Conservation (phyloP, 495 filamentous ascomycete species). For the Aspergillus incahuasiensis region DNA sequence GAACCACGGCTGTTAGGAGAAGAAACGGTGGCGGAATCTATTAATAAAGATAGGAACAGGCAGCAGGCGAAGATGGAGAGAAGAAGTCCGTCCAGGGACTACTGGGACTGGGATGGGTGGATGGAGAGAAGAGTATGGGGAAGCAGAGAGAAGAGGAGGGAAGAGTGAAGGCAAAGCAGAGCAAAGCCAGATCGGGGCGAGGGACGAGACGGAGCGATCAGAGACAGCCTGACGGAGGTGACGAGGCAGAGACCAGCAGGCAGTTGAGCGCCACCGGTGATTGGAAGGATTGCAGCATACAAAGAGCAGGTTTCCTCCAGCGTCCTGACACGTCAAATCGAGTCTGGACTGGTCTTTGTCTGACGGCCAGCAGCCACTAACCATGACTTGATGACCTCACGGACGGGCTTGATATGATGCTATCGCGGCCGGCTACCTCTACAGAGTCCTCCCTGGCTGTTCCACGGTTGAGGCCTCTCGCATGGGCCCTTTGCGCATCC, state of each 20-base stretch:
- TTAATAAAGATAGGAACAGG: constrained; percentile 18
- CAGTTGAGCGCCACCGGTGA: constrained; percentile 1
- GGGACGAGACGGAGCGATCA: neutral
- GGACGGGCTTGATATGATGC: no score
- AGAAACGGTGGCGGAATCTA: constrained; percentile 20
- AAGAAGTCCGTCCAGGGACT: constrained; percentile 11
- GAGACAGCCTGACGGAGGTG: neutral
- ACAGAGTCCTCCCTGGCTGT: neutral
- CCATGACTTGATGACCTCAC: constrained; percentile 8
- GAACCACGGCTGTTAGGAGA: constrained; percentile 13
- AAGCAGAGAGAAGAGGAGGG: constrained; percentile 2
- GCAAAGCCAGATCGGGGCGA: neutral
- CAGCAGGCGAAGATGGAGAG: neutral
- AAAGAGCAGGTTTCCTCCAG: neutral
- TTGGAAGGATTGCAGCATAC: neutral
- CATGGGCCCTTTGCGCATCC: neutral
- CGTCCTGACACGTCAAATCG: constrained; percentile 19
- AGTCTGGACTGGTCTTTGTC: constrained; percentile 16
- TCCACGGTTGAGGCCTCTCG: neutral
- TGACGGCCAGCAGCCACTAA: neutral
- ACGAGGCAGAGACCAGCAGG: constrained; percentile 6
- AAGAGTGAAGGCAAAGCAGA: constrained; percentile 1
- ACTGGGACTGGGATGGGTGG: no score
- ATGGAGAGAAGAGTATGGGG: neutral
- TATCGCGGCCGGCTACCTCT: no score